Evolutionary conservation across 2,329 filamentous ascomycete genomes (phyloP).

Genomic region (Thielaviopsis musarum): DNA sequence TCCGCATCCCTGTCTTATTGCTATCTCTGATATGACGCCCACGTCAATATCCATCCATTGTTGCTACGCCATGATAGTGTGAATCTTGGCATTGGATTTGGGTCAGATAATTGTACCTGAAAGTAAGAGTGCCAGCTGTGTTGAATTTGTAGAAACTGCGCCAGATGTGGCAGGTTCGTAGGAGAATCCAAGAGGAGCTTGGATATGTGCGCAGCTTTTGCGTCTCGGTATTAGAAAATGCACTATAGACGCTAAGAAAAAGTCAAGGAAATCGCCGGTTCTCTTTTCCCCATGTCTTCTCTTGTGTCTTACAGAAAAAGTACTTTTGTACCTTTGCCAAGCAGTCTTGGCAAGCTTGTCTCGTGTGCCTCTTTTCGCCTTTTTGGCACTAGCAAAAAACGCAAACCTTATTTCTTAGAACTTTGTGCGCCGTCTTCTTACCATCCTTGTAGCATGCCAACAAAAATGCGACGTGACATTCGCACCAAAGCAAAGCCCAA

Average conservation of each 20-base stretch:
- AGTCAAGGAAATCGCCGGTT: neutral
- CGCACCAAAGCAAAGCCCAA: no score
- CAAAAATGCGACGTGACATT: neutral
- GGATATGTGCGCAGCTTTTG: no score
- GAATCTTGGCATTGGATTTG: neutral
- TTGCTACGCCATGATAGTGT: neutral
- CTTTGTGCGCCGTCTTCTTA: neutral
- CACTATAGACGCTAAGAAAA: no score
- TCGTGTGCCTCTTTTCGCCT: neutral
- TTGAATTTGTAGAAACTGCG: neutral
- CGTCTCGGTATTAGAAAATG: no score
- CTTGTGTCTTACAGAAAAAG: neutral
- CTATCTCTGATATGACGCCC: neutral
- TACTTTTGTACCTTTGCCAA: neutral
- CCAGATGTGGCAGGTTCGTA: neutral
- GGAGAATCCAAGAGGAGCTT: neutral
- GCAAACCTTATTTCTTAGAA: neutral
- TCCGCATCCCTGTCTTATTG: neutral
- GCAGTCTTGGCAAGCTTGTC: neutral
- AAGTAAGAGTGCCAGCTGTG: neutral
- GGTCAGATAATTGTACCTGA: neutral
- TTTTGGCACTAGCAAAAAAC: neutral
- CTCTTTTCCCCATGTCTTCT: neutral
- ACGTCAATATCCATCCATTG: neutral
- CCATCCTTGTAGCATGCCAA: neutral